Conservation (phyloP, 352 stramenopile species). For the Phytophthora kernoviae region DNA sequence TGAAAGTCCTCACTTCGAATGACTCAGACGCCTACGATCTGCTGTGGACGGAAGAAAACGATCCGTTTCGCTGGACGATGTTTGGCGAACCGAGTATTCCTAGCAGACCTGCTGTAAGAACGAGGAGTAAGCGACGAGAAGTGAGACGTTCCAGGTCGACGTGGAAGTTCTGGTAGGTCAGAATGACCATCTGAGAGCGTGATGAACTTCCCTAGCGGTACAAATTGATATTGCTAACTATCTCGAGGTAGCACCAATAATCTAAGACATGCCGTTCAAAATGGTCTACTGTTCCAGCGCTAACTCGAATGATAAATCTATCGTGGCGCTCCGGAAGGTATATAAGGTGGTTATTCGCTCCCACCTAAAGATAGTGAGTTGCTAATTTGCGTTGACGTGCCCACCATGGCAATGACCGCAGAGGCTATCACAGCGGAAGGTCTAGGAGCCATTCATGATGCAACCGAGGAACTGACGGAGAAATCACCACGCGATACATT, state of each 20-base stretch:
- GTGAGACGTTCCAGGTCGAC: not conserved
- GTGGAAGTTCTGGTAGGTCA: conserved; percentile 22
- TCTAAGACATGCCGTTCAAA: too few species aligned
- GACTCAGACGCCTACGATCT: conserved; percentile 28
- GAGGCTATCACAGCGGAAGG: conserved; percentile 1
- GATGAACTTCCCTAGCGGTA: too few species aligned
- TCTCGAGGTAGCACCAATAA: too few species aligned
- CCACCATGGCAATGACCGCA: not conserved
- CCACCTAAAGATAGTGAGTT: conserved; percentile 22
- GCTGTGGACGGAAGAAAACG: conserved; percentile 15
- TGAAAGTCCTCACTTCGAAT: not conserved
- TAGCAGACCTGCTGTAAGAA: not conserved
- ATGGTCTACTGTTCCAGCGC: too few species aligned
- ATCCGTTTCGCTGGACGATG: conserved; percentile 26
- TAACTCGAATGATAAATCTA: too few species aligned
- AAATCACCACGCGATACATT: conserved; percentile 13
- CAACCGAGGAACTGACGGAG: not conserved
- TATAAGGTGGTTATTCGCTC: too few species aligned
- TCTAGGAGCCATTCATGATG: not conserved
- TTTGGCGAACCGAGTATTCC: conserved; percentile 25
- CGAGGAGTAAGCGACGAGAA: not conserved
- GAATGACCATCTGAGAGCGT: not conserved
- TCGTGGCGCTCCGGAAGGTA: too few species aligned
- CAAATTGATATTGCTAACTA: too few species aligned
- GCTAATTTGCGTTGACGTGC: too few species aligned